Evolutionary conservation across 192 early-diverging fungal genomes (phyloP).

Genomic region (Backusella luteola): DNA sequence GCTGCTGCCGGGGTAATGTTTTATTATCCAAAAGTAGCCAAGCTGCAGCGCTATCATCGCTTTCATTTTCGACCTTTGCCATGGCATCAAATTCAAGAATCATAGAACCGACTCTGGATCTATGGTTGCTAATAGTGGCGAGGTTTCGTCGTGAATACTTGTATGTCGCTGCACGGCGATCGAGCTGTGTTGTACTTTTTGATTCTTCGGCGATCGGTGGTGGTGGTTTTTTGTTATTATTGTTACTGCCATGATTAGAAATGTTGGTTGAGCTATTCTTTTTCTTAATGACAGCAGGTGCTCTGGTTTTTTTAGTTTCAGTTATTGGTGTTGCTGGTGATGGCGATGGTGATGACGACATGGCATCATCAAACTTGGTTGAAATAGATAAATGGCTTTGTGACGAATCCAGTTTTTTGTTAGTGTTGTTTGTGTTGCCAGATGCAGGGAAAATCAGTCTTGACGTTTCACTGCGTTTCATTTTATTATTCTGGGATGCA

Average conservation of each 20-base stretch:
- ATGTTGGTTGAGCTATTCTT: background rate
- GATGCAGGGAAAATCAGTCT: background rate
- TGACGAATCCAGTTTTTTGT: background rate
- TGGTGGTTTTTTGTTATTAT: background rate
- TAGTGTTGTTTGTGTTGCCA: background rate
- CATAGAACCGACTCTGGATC: constrained; percentile 28
- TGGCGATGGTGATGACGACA: background rate
- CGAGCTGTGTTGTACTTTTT: background rate
- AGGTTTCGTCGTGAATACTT: constrained; percentile 20
- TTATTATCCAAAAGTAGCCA: constrained; percentile 29
- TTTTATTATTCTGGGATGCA: background rate
- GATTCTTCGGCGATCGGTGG: background rate
- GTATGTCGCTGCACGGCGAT: constrained; percentile 25
- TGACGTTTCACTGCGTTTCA: constrained; percentile 18
- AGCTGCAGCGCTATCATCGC: constrained; percentile 3
- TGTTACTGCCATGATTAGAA: background rate
- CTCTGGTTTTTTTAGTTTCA: background rate
- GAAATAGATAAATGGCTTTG: background rate
- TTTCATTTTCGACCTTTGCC: constrained; percentile 1
- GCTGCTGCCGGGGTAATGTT: background rate
- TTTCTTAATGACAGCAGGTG: background rate
- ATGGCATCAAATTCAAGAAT: constrained; percentile 33
- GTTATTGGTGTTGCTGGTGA: background rate
- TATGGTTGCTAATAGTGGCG: background rate
- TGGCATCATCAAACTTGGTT: background rate